Percentiles rank a stretch among this genome's conserved stretches.
Evolutionary conservation across 306 rosid species (phyloP).

Genomic region (Bauhinia variegata): DNA sequence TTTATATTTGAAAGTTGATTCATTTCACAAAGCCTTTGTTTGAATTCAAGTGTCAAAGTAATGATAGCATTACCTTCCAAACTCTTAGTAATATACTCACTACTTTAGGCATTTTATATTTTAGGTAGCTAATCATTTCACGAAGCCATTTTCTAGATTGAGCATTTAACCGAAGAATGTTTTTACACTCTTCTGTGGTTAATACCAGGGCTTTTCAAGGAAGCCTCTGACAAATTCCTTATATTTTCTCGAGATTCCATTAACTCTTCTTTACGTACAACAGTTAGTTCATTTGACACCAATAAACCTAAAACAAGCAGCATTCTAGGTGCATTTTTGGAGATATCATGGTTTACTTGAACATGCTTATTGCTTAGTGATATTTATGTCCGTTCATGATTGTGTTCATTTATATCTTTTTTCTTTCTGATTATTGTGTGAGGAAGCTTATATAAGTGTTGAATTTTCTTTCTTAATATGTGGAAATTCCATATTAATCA

Average conservation of each 20-base stretch:
- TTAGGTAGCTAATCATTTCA: conserved; percentile 2
- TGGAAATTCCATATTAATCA: conserved; percentile 22
- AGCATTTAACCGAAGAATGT: conserved; percentile 1
- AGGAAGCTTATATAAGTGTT: conserved; percentile 11
- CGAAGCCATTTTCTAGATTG: conserved; percentile 26
- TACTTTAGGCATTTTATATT: conserved; percentile 7
- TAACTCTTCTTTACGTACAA: conserved; percentile 12
- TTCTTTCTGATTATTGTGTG: conserved; percentile 9
- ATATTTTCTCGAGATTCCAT: conserved; percentile 17
- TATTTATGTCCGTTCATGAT: conserved; percentile 11
- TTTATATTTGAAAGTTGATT: conserved; percentile 24
- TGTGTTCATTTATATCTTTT: conserved; percentile 20
- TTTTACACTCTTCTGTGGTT: not conserved
- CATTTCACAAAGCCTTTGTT: conserved; percentile 26
- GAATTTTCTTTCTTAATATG: no score
- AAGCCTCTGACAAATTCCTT: not conserved
- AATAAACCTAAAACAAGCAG: conserved; percentile 7
- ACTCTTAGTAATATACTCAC: not conserved
- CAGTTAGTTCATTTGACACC: conserved; percentile 14
- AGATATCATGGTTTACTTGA: conserved; percentile 16
- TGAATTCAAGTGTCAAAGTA: conserved; percentile 26
- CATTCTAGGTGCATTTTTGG: conserved; percentile 16
- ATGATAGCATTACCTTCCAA: conserved; percentile 4
- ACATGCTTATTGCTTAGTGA: not conserved
- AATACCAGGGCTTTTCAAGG: not conserved